Percentiles rank a stretch among this genome's conserved stretches.
Conservation (phyloP, 169 alveolate species). For the Perkinsus marinus region DNA sequence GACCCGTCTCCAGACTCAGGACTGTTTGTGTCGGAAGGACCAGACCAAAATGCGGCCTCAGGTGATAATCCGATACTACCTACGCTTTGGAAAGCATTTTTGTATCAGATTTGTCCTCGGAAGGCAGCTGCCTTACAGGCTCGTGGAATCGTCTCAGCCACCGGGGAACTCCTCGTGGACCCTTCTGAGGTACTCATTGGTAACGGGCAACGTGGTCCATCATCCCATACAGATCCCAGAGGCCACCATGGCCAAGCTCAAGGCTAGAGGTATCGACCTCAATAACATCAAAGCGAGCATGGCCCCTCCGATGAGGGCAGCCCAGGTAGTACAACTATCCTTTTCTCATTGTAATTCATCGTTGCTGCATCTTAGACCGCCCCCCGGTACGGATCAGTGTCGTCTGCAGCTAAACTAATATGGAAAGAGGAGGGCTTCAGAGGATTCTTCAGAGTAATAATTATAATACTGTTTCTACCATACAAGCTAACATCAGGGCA, state of each 20-base stretch:
- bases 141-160: background rate
- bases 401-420: background rate
- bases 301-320: background rate
- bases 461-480: background rate
- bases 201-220: background rate
- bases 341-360: too few relatives aligned
- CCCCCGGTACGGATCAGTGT: background rate
- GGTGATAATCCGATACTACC: background rate
- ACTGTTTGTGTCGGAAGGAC: background rate
- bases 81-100: background rate
- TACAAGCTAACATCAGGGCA: background rate
- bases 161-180: background rate
- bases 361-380: background rate
- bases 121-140: background rate
- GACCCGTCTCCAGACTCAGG: background rate
- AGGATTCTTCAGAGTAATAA: background rate
- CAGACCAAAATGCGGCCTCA: background rate
- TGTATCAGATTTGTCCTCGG: background rate
- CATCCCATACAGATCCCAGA: background rate
- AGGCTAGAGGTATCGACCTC: background rate
- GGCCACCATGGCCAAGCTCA: background rate
- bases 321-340: too few relatives aligned
- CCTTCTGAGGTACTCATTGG: too few relatives aligned
- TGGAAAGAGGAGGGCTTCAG: background rate
- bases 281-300: background rate